These are phyloP conservation scores for Gossypium schwendimanii DNA, from an alignment of 441 rosid genomes.

Conservation along the genomic window DNA sequence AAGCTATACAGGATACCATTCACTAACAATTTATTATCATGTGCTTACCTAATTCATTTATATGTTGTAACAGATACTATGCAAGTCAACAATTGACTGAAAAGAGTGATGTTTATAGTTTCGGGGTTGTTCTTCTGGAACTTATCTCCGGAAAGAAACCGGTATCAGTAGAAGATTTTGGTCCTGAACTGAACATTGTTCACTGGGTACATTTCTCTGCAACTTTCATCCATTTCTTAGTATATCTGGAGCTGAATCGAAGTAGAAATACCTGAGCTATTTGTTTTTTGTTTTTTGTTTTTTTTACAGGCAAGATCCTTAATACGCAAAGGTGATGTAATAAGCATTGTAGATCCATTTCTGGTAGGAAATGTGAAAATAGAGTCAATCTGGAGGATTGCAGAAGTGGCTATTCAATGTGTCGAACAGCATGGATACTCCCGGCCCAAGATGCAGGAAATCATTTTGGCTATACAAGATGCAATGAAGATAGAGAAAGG, in stretches of 20 bases:
- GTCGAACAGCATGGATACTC: slow-evolving; percentile 57
- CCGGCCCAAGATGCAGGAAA: slow-evolving; percentile 85
- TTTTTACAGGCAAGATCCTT: slow-evolving; percentile 66
- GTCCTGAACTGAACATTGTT: slow-evolving; percentile 75
- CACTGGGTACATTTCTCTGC: slow-evolving; percentile 59
- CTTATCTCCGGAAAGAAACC: slow-evolving; percentile 85
- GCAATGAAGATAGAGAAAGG: slow-evolving; percentile 73
- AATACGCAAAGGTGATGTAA: slow-evolving; percentile 70
- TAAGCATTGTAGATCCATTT: slow-evolving; percentile 58
- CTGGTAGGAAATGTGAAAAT: slow-evolving; percentile 55
- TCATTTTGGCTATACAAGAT: slow-evolving; percentile 70
- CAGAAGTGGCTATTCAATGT: slow-evolving; percentile 80
- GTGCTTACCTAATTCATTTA: slow-evolving; percentile 4
- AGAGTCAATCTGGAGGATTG: slow-evolving; percentile 85
- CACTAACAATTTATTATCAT: not conserved
- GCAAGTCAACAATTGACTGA: slow-evolving; percentile 85
- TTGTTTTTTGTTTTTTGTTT: slow-evolving; percentile 11
- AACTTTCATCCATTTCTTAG: not conserved
- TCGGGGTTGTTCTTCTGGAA: slow-evolving; percentile 91
- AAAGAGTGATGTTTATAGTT: slow-evolving; percentile 92
- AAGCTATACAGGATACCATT: slow-evolving; percentile 20
- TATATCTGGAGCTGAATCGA: not conserved
- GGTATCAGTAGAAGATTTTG: slow-evolving; percentile 72
- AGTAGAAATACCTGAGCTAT: not conserved
- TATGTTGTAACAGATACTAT: slow-evolving; percentile 51